Conservation (phyloP, 1,284 basidiomycete species). For the Ustilago crameri region DNA sequence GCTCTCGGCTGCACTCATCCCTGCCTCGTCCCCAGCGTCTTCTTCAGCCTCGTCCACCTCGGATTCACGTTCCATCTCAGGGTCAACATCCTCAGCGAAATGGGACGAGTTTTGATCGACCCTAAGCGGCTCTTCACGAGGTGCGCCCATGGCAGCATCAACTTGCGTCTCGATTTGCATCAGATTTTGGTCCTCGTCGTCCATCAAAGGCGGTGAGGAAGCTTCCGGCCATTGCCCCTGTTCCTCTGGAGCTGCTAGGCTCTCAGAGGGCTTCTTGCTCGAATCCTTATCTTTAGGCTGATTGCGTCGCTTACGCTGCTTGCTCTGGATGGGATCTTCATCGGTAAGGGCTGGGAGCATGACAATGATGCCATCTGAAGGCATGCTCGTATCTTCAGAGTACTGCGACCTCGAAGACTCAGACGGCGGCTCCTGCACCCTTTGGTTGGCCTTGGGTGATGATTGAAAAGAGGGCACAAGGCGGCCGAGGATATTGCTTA, state of each 20-base stretch:
- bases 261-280: not conserved
- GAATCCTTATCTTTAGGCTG: not conserved
- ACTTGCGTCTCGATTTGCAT: constrained; percentile 23
- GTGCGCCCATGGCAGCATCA: not conserved
- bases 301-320: not conserved
- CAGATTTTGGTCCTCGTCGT: constrained; percentile 26
- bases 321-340: not conserved
- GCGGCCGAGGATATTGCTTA: not conserved
- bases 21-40: not conserved
- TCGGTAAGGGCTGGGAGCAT: constrained; percentile 5
- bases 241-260: not conserved
- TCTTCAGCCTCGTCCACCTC: not conserved
- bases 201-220: constrained; percentile 24
- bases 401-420: not conserved
- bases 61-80: not conserved
- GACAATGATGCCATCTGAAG: constrained; percentile 29
- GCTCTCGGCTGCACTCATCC: not conserved
- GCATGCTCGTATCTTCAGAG: constrained; percentile 3
- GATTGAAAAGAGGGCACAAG: not conserved
- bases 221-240: constrained; percentile 13
- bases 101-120: not conserved
- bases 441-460: not conserved
- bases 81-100: not conserved
- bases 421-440: not conserved
- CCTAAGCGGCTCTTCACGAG: not conserved